phyloP scores from a whole-genome alignment of 1,284 basidiomycete genomes.

The Cryptococcus jaspeensis region DNA sequence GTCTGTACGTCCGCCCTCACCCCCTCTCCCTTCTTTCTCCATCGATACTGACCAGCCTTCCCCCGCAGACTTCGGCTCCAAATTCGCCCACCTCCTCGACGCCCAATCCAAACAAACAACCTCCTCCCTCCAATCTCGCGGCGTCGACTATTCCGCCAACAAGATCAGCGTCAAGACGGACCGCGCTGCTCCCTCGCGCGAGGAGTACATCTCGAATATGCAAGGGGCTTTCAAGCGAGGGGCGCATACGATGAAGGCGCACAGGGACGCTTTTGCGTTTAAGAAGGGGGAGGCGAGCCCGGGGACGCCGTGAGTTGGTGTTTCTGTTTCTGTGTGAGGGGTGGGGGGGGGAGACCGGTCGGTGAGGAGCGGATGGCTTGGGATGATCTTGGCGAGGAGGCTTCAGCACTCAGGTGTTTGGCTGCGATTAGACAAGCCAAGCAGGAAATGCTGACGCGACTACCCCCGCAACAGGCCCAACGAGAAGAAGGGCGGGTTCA shows the following conservation, averaged over 20 bases:
- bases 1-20: constrained; percentile 34
- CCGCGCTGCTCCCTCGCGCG: constrained; percentile 25
- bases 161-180: constrained; percentile 33
- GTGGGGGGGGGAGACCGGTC: neutral
- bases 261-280: constrained; percentile 33
- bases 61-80: constrained; percentile 18
- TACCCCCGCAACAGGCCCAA: constrained; percentile 6
- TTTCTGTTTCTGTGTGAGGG: neutral
- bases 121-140: constrained; percentile 17
- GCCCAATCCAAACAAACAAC: constrained; percentile 9
- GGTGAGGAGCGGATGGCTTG: neutral
- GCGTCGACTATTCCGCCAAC: constrained; percentile 26
- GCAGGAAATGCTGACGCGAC: neutral
- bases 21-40: neutral
- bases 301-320: constrained; percentile 20
- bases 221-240: constrained; percentile 38
- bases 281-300: constrained; percentile 4
- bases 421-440: neutral
- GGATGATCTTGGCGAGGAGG: neutral
- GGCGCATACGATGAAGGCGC: constrained; percentile 28
- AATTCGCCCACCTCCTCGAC: constrained; percentile 17
- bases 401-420: neutral
- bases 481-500: constrained; percentile 32
- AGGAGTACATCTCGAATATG: constrained; percentile 36
- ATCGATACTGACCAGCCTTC: neutral